These are phyloP conservation scores for Pythium chondricola DNA, from an alignment of 352 stramenopile species.

Conservation along the genomic window DNA sequence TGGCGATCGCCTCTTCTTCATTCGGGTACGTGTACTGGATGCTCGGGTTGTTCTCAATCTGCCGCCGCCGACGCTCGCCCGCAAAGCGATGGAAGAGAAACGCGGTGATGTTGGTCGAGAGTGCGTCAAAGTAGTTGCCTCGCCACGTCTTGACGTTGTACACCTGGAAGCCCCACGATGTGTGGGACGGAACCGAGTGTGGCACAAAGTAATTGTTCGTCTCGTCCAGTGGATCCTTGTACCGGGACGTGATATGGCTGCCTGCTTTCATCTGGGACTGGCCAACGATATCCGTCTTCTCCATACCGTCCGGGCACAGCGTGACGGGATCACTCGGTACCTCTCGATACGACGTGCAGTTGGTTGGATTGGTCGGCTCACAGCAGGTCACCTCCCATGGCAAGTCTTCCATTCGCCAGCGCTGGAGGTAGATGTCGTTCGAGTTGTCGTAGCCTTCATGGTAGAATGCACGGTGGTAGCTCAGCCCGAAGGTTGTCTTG, in stretches of 20 bases:
- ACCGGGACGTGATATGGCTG: slow-evolving; percentile 72
- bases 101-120: slow-evolving; percentile 90
- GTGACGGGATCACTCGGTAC: slow-evolving; percentile 23
- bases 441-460: slow-evolving; percentile 93
- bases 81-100: slow-evolving; percentile 73
- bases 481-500: slow-evolving; percentile 90
- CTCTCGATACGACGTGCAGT: slow-evolving; percentile 43
- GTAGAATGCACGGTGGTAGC: slow-evolving; percentile 94
- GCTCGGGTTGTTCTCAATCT: slow-evolving; percentile 33
- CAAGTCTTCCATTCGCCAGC: slow-evolving; percentile 92
- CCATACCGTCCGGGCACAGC: slow-evolving; percentile 45
- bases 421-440: slow-evolving; percentile 96
- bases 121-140: slow-evolving; percentile 92
- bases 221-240: slow-evolving; percentile 89
- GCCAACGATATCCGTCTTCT: slow-evolving; percentile 56
- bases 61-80: slow-evolving; percentile 30
- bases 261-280: slow-evolving; percentile 50
- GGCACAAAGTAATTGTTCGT: slow-evolving; percentile 87
- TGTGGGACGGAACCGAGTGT: slow-evolving; percentile 79
- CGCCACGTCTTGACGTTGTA: slow-evolving; percentile 91
- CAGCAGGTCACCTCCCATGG: slow-evolving; percentile 91
- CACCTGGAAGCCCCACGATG: slow-evolving; percentile 71
- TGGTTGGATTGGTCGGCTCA: slow-evolving; percentile 40
- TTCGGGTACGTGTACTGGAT: slow-evolving; percentile 47
- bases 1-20: slow-evolving; percentile 35